phyloP scores from a whole-genome alignment of 345 rosid genomes.

The Cardamine chenopodiifolia region DNA sequence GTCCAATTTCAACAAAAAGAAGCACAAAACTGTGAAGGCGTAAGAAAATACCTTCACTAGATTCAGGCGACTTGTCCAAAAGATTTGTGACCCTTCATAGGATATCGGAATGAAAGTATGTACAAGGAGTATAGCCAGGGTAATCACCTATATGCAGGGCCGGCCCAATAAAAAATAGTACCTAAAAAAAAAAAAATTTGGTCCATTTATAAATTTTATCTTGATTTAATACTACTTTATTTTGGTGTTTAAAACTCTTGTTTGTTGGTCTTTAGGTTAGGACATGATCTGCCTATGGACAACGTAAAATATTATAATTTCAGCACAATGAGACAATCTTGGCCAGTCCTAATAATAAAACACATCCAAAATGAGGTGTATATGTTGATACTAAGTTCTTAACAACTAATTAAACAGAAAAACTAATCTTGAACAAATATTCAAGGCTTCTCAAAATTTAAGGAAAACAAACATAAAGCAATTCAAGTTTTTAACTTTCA shows the following conservation, averaged over 20 bases:
- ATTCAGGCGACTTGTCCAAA: constrained; percentile 61
- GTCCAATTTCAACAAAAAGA: constrained; percentile 9
- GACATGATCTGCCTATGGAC: no score
- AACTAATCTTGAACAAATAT: neutral
- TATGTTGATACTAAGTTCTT: neutral
- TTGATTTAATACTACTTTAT: no score
- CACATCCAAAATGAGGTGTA: neutral
- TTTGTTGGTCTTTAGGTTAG: no score
- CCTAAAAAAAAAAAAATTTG: no score
- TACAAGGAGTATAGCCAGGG: constrained; percentile 59
- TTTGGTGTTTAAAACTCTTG: no score
- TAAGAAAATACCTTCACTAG: constrained; percentile 60
- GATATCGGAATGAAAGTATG: constrained; percentile 74
- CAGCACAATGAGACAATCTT: constrained; percentile 20
- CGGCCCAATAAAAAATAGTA: no score
- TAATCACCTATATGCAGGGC: constrained; percentile 51
- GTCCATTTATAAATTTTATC: no score
- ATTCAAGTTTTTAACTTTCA: neutral
- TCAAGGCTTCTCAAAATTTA: neutral
- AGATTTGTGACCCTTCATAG: constrained; percentile 73
- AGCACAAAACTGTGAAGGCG: constrained; percentile 16
- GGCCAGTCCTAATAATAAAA: neutral
- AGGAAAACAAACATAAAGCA: constrained; percentile 1
- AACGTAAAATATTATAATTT: neutral
- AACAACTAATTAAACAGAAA: neutral